Percentiles rank a stretch among this genome's conserved stretches.
These are phyloP conservation scores for Neurospora sp. DNA, from an alignment of 495 filamentous ascomycete genomes.

Conservation along the genomic window DNA sequence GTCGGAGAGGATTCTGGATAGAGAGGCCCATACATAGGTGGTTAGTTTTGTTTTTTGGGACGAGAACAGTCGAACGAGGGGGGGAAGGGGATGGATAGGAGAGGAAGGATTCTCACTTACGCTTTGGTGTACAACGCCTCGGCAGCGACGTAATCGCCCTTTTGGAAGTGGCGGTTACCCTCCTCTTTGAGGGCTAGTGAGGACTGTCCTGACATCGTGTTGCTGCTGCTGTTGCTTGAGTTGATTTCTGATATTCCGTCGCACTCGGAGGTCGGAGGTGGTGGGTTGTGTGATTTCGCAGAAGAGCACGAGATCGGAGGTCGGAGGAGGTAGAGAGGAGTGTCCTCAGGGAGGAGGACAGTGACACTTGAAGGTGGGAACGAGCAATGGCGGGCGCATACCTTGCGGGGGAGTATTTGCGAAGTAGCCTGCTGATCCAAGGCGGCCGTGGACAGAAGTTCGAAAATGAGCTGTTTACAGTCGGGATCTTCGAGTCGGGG, in stretches of 20 bases:
- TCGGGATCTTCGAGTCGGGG: too few relatives aligned
- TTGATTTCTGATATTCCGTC: too few relatives aligned
- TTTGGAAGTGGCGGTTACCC: conserved; percentile 54
- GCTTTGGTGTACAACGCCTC: conserved; percentile 80
- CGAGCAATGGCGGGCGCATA: neutral
- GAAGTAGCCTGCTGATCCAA: neutral
- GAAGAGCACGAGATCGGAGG: neutral
- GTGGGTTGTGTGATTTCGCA: too few relatives aligned
- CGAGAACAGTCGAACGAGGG: neutral
- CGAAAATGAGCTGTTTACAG: too few relatives aligned
- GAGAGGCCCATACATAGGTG: too few relatives aligned
- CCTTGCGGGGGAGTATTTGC: neutral
- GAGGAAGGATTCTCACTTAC: conserved; percentile 35
- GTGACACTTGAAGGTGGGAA: neutral
- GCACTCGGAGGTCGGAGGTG: too few relatives aligned
- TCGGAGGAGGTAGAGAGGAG: neutral
- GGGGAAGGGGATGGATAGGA: neutral
- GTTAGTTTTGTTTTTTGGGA: too few relatives aligned
- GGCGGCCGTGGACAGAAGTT: neutral
- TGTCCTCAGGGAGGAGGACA: neutral
- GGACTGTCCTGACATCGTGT: neutral
- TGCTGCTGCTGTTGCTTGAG: neutral
- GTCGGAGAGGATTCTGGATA: conserved; percentile 46
- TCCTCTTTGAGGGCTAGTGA: conserved; percentile 40
- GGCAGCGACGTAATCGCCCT: conserved; percentile 61